phyloP scores from a whole-genome alignment of 805 yeast species.

The Candida multigemmis region DNA sequence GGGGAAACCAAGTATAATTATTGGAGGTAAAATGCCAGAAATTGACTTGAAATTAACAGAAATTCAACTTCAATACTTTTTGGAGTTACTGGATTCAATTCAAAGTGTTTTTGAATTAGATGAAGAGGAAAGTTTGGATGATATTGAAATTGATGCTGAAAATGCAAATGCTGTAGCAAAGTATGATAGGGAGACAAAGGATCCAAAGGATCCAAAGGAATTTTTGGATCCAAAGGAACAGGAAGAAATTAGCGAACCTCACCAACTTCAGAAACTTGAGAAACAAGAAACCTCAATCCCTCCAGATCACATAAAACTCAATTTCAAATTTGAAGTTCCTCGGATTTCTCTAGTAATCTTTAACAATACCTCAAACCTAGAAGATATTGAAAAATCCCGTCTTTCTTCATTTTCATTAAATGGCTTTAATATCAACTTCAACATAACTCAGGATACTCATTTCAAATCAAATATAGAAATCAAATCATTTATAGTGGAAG shows the following conservation, averaged over 20 bases:
- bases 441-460: constrained; percentile 44
- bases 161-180: constrained; percentile 47
- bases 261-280: neutral
- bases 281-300: constrained; percentile 7
- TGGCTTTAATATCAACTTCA: constrained; percentile 42
- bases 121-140: constrained; percentile 34
- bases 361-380: constrained; percentile 35
- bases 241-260: neutral
- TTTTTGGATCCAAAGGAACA: neutral
- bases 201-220: neutral
- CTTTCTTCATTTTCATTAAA: constrained; percentile 40
- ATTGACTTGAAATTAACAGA: constrained; percentile 64
- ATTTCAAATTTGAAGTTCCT: constrained; percentile 52
- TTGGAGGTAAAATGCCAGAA: constrained; percentile 54
- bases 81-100: constrained; percentile 46
- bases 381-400: constrained; percentile 23
- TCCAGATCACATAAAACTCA: constrained; percentile 26
- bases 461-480: constrained; percentile 54
- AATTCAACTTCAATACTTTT: constrained; percentile 51
- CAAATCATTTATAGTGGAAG: constrained; percentile 69
- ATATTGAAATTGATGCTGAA: constrained; percentile 51
- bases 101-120: constrained; percentile 42
- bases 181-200: constrained; percentile 8
- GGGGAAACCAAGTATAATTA: constrained; percentile 38
- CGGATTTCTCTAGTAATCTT: constrained; percentile 52